Evolutionary conservation across 2,329 filamentous ascomycete genomes (phyloP), one percentile per base, ranked within the genome.

Genomic region (Claviceps africana): DNA sequence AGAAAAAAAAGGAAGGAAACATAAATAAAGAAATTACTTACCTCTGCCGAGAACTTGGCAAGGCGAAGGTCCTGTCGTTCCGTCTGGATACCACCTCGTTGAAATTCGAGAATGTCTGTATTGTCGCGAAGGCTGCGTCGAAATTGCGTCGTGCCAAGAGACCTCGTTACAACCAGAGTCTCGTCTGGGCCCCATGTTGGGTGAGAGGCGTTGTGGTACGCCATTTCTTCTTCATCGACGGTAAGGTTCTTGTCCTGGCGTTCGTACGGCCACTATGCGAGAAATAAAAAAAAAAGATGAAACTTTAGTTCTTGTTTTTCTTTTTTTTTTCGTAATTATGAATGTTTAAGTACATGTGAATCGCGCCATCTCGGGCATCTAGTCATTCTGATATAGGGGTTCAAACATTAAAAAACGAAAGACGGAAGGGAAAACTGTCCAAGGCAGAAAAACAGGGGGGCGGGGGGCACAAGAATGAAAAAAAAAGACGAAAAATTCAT

Each of bases 161-260:
- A 58, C 47, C 64, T 59, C 19, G 66, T 59, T 58, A 88, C 83
- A 2, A 94, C 73, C 42, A 95, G 70, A 2, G 82, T 82, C 56
- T 88, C 86, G 56, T 82, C 79, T 2, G 82, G 79, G 39, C 84
- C 83, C 85, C 91, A 96, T 48, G 78, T 82, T 30, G 88, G 87
- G 60, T 88, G 88, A 65, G 86, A 79, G 45, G 81, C 83, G 56
- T 79, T 74, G 67, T 88, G 86, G 65, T 84, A 93, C 28, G 72
- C 75, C 61, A 77, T 76, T 57, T 91, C 85, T 53, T 70, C 68
- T 47, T 78, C 73, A 59, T 76, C 75, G 73, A 89, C 75, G 52
- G 83, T 69, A 53, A 81, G 77, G 40, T 79, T 80, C 63, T 90
- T 88, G 57, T 82, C 73, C 69, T 82, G 81, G 72, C 88, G 87